Conservation (phyloP, 306 rosid species). For the Glycyrrhiza uralensis region DNA sequence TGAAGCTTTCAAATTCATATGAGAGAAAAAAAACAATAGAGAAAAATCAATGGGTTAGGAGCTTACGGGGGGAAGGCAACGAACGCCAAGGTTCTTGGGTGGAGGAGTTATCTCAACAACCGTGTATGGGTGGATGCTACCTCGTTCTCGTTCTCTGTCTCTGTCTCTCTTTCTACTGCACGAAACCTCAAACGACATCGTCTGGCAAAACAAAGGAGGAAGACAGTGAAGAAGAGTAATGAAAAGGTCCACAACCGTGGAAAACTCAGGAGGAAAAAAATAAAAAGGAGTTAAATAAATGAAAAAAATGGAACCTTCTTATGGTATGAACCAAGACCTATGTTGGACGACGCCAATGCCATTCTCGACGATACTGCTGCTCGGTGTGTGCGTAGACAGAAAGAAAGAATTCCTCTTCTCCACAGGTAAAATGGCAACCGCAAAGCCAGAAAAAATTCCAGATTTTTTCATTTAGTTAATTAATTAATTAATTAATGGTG, state of each 20-base stretch:
- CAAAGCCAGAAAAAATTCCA: too few relatives aligned
- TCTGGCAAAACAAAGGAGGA: conserved; percentile 28
- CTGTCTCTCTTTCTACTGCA: conserved; percentile 84
- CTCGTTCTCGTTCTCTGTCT: conserved; percentile 38
- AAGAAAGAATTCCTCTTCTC: too few relatives aligned
- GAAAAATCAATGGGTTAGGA: not conserved
- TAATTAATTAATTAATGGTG: too few relatives aligned
- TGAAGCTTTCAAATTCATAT: too few relatives aligned
- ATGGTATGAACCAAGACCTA: too few relatives aligned
- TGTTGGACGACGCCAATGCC: too few relatives aligned
- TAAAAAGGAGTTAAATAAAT: not conserved
- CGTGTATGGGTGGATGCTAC: conserved; percentile 56
- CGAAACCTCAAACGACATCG: conserved; percentile 40
- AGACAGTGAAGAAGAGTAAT: not conserved
- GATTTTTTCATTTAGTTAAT: too few relatives aligned
- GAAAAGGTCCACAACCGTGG: not conserved
- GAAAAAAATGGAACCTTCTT: conserved; percentile 31
- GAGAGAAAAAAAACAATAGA: not conserved
- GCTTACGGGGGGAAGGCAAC: conserved; percentile 84
- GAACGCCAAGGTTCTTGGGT: conserved; percentile 85
- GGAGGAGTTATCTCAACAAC: conserved; percentile 96
- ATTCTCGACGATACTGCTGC: too few relatives aligned
- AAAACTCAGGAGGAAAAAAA: not conserved
- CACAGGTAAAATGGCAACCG: too few relatives aligned
- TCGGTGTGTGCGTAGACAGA: too few relatives aligned